Evolutionary conservation across 306 rosid species (phyloP).

Genomic region (Malus sylvestris): DNA sequence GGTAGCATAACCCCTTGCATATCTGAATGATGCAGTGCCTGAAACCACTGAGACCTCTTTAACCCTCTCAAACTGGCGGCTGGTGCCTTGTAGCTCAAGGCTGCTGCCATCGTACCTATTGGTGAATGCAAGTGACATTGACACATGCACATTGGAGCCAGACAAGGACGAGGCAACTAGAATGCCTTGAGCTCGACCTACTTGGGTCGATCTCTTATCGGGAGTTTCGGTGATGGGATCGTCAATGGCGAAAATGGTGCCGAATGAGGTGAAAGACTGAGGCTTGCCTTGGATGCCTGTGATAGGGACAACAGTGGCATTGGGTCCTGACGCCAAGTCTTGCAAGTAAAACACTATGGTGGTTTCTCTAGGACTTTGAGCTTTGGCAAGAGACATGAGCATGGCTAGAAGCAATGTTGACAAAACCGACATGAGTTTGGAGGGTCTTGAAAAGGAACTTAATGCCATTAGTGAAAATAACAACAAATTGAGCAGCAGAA

Average conservation of each 20-base stretch:
- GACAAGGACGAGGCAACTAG: background rate
- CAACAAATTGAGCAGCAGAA: too few species aligned
- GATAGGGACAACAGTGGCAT: constrained; percentile 8
- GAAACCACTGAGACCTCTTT: background rate
- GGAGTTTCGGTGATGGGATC: constrained; percentile 2
- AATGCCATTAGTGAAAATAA: background rate
- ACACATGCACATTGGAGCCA: constrained; percentile 1
- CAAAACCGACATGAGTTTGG: background rate
- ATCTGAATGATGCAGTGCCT: background rate
- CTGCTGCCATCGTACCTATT: background rate
- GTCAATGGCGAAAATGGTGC: constrained; percentile 4
- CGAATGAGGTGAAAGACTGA: constrained; percentile 3
- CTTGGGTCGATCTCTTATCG: background rate
- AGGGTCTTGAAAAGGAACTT: background rate
- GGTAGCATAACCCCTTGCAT: background rate
- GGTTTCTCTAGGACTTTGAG: constrained; percentile 6
- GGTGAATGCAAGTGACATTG: background rate
- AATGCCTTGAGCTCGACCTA: constrained; percentile 15
- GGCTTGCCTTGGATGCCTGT: background rate
- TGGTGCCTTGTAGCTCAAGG: background rate
- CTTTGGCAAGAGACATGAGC: background rate
- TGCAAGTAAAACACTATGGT: constrained; percentile 8
- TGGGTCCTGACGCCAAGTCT: constrained; percentile 6
- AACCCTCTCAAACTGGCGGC: background rate
- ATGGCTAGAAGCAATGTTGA: background rate